Evolutionary conservation across 2,329 filamentous ascomycete genomes (phyloP), one percentile per base, ranked within the genome.

Genomic region (Fusarium oxysporum): DNA sequence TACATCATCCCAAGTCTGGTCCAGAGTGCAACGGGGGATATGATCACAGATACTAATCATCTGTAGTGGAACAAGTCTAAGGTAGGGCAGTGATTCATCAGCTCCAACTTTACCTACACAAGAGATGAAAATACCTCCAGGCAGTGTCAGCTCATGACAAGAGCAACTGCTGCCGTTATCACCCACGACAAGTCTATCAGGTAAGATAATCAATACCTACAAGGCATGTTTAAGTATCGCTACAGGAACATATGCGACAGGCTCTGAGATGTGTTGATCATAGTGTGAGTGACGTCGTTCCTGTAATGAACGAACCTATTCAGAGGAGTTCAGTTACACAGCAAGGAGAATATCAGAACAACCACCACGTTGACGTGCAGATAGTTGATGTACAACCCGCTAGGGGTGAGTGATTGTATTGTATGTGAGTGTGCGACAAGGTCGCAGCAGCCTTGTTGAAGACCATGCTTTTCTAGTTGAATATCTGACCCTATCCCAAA

Each of bases 391-490:
- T 48, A 33, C 56, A 64, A 48, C 62, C 68, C 73, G 59, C 45
- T 35, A 50, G 33, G 55, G 51, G 50, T 35, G 43, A 59, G 60
- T 59, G 60, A 57, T 57, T 72, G 65, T 63, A 70, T 63, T 69
- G 65, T 65, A 66, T 63, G 28, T 48, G 56, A 62, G 61, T 66
- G 55, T 66, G 63, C 61, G 72, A 65, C 41, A 50, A 45, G 48
- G 56, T 59, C 67, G 62, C 68, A 51, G 44, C 43, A 76, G 65
- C 56, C 70, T 70, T 77, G 79, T 80, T 79, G 76, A 80, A 81
- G 73, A 53, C 73, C 53, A 50, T 71, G 66, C 69, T 71, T 78
- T 69, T 77, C 65, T 76, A 76, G 78, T 80, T 79, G 77, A 78
- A 68, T 64, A 58, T 74, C 68, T 68, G 59, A 43, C 65, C 62